A percentile compares a stretch with the other conserved stretches of the same genome.
Conservation (phyloP, 345 rosid species). For the Linum lewisii region DNA sequence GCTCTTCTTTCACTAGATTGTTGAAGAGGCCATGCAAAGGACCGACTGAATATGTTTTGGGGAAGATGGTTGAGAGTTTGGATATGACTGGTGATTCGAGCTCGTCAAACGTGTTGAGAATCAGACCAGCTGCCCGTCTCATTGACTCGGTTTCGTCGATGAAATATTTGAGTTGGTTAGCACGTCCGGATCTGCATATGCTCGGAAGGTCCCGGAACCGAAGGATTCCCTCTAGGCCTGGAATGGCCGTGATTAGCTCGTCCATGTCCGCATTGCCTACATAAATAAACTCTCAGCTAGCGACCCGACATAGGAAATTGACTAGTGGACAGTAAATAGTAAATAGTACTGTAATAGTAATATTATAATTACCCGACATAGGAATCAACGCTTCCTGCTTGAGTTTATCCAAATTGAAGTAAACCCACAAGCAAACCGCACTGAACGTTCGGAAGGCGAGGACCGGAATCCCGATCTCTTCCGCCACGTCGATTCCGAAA, state of each 20-base stretch:
- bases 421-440: conserved; percentile 16
- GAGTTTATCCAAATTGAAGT: conserved; percentile 10
- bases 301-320: neutral
- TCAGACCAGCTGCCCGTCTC: conserved; percentile 9
- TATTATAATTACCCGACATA: conserved; percentile 9
- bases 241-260: conserved; percentile 1
- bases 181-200: neutral
- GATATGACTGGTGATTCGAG: neutral
- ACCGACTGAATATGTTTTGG: conserved; percentile 2
- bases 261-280: conserved; percentile 8
- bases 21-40: conserved; percentile 5
- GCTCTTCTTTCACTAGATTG: neutral
- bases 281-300: neutral
- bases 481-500: conserved; percentile 14
- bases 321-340: neutral
- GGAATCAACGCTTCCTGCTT: conserved; percentile 14
- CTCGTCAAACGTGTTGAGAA: conserved; percentile 4
- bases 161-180: neutral
- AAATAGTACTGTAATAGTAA: neutral
- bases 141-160: neutral
- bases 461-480: conserved; percentile 16
- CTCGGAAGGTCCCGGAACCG: conserved; percentile 8
- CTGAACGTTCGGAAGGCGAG: conserved; percentile 10
- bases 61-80: conserved; percentile 1
- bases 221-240: conserved; percentile 1